Conservation (phyloP, 805 yeast species). For the Spencermartinsiella europaea region DNA sequence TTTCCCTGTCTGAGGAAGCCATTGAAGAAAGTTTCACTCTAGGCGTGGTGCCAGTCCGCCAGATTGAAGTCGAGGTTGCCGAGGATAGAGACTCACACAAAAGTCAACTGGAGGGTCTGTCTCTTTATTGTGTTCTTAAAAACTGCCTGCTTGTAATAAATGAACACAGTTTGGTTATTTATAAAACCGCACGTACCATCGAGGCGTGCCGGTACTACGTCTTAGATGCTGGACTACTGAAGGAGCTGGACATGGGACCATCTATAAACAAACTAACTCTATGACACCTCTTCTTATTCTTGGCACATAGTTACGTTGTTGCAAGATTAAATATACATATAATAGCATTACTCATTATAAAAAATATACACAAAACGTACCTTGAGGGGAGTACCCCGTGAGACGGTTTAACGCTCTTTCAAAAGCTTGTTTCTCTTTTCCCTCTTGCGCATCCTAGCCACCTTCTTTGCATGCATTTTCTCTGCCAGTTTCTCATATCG, state of each 20-base stretch:
- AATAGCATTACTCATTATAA: background rate
- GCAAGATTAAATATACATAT: no score
- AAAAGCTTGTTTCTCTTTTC: constrained; percentile 94
- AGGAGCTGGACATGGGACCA: no score
- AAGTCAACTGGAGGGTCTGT: no score
- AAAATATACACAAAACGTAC: background rate
- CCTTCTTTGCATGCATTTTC: constrained; percentile 87
- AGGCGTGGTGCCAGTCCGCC: background rate
- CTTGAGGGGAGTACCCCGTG: no score
- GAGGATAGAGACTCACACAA: no score
- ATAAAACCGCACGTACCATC: background rate
- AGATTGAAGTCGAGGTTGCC: background rate
- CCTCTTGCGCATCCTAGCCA: constrained; percentile 81
- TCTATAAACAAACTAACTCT: no score
- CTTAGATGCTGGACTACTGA: no score
- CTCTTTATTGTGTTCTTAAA: no score
- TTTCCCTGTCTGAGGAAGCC: background rate
- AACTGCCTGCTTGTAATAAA: background rate
- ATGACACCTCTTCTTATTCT: no score
- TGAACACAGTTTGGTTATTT: background rate
- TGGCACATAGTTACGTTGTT: no score
- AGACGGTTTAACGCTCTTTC: constrained; percentile 83
- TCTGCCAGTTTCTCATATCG: constrained; percentile 76
- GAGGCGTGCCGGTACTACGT: background rate
- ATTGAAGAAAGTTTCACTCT: background rate